These are phyloP conservation scores for Vaccinium macrocarpon DNA, from an alignment of 148 eudicot genomes.

Conservation along the genomic window DNA sequence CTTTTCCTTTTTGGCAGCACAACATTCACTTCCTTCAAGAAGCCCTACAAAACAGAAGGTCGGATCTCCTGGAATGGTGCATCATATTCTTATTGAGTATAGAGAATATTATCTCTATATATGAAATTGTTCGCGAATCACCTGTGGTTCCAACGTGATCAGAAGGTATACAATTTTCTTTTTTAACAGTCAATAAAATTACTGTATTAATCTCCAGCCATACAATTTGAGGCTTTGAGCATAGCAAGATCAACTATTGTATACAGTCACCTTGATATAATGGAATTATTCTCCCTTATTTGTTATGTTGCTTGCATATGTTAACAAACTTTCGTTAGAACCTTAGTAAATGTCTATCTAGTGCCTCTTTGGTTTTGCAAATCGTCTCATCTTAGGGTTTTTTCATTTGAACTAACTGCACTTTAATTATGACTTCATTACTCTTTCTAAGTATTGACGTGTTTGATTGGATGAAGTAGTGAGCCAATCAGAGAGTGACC, in stretches of 20 bases:
- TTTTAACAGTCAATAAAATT: background rate
- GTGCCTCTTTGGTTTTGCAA: background rate
- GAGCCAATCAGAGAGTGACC: background rate
- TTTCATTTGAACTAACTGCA: background rate
- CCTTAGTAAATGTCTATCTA: background rate
- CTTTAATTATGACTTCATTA: background rate
- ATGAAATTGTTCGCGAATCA: constrained; percentile 66
- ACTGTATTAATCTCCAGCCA: background rate
- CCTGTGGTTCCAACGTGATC: constrained; percentile 35
- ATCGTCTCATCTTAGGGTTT: background rate
- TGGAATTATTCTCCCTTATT: background rate
- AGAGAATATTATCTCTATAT: constrained; percentile 63
- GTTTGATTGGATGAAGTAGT: background rate
- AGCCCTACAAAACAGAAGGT: constrained; percentile 83
- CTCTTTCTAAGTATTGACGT: background rate
- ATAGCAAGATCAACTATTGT: background rate
- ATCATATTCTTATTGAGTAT: constrained; percentile 72
- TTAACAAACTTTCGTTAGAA: background rate
- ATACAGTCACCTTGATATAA: background rate
- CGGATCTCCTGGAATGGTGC: constrained; percentile 92
- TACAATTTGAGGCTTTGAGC: background rate
- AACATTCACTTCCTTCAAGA: constrained; percentile 98
- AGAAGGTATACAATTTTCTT: background rate
- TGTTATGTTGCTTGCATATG: background rate
- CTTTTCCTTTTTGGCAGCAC: constrained; percentile 53